Evolutionary conservation across 768 basidiomycete genomes (phyloP).

Genomic region (Neoboletus magnificus): DNA sequence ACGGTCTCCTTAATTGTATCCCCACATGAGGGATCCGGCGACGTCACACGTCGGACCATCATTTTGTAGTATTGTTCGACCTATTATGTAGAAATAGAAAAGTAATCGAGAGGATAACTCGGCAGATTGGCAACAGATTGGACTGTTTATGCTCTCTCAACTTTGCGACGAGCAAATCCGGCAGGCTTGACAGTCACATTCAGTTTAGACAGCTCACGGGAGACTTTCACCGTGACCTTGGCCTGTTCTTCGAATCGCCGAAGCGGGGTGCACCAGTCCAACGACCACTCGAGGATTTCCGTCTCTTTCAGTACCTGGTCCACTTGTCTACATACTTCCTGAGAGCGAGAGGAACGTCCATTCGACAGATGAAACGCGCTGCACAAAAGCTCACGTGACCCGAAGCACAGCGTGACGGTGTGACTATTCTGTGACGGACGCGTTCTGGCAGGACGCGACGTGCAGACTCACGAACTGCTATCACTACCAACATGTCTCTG

Average conservation of each 20-base stretch:
- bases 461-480: constrained; percentile 5
- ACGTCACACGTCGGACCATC: not conserved
- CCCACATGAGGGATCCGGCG: not conserved
- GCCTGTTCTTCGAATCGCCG: not conserved
- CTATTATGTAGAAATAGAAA: not conserved
- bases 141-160: no score
- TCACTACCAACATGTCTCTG: constrained; percentile 57
- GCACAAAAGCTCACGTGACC: constrained; percentile 11
- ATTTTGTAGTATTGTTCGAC: not conserved
- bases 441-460: constrained; percentile 21
- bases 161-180: constrained; percentile 7
- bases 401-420: constrained; percentile 6
- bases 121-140: no score
- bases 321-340: constrained; percentile 14
- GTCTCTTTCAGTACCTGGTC: constrained; percentile 7
- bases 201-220: constrained; percentile 1
- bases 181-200: constrained; percentile 8
- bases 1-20: constrained; percentile 22
- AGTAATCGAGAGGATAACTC: not conserved
- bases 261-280: constrained; percentile 6
- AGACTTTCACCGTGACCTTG: not conserved
- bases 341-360: constrained; percentile 7
- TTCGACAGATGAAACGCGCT: not conserved
- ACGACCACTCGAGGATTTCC: constrained; percentile 12
- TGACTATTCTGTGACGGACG: constrained; percentile 28